A percentile compares a stretch with the other conserved stretches of the same genome.
Conservation (phyloP, 1,284 basidiomycete species). For the Pyrrhoderma noxium region DNA sequence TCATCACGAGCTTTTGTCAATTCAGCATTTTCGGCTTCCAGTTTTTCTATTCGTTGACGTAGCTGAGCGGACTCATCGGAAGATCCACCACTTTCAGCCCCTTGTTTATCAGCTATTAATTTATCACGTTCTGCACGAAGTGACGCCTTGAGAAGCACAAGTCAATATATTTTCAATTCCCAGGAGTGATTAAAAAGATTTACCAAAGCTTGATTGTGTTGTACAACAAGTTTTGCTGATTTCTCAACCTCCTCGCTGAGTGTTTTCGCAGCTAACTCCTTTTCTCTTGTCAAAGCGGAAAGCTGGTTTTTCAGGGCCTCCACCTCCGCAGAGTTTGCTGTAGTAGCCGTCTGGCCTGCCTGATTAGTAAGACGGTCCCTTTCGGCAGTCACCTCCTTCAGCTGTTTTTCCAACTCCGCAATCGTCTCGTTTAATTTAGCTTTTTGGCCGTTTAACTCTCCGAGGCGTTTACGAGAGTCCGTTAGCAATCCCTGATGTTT, state of each 20-base stretch:
- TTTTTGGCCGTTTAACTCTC: conserved; percentile 29
- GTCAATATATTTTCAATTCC: conserved; percentile 6
- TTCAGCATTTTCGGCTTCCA: conserved; percentile 53
- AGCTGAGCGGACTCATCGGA: conserved; percentile 38
- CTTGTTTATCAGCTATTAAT: conserved; percentile 51
- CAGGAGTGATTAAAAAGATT: conserved; percentile 21
- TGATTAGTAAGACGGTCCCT: conserved; percentile 28
- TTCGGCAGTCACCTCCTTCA: conserved; percentile 27
- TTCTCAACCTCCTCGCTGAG: conserved; percentile 36
- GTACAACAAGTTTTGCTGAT: conserved; percentile 35
- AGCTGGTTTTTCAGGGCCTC: conserved; percentile 30
- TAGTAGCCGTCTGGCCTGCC: too few relatives aligned
- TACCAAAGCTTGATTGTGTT: conserved; percentile 40
- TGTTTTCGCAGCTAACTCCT: conserved; percentile 34
- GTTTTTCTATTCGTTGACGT: conserved; percentile 21
- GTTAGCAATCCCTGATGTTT: conserved; percentile 28
- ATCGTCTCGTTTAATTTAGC: conserved; percentile 29
- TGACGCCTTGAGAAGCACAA: conserved; percentile 33
- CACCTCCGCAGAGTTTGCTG: conserved; percentile 20
- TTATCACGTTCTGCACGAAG: conserved; percentile 55
- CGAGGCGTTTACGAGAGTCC: conserved; percentile 28
- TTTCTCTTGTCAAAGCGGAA: conserved; percentile 36
- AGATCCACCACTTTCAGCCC: conserved; percentile 29
- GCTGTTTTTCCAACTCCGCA: conserved; percentile 24
- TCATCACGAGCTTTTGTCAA: conserved; percentile 54